A percentile compares a stretch with the other conserved stretches of the same genome.
phyloP scores from a whole-genome alignment of 225 moss, liverwort and hornwort genomes.

The Physcomitrellopsis africana region DNA sequence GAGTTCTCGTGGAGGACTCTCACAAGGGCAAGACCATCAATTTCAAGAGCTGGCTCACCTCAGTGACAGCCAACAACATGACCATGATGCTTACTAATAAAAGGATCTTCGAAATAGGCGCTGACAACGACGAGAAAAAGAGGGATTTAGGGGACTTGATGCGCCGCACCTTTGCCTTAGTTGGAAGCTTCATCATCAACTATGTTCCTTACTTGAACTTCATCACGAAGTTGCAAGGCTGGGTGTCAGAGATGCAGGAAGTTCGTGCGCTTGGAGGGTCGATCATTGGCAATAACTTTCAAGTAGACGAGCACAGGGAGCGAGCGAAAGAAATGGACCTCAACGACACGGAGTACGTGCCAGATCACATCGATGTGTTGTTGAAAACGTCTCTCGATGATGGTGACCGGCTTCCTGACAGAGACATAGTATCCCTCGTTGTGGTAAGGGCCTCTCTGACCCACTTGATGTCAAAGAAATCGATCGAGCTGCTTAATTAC shows the following conservation, averaged over 20 bases:
- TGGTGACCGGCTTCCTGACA: conserved; percentile 36
- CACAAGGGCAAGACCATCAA: conserved; percentile 12
- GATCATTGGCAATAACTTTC: conserved; percentile 40
- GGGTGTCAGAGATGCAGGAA: conserved; percentile 20
- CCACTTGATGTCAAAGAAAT: neutral
- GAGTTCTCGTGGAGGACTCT: conserved; percentile 24
- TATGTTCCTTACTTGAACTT: conserved; percentile 57
- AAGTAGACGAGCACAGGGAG: conserved; percentile 57
- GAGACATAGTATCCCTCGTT: conserved; percentile 25
- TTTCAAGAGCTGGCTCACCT: conserved; percentile 28
- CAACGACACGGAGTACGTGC: conserved; percentile 23
- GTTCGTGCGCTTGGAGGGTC: conserved; percentile 21
- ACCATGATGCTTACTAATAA: conserved; percentile 47
- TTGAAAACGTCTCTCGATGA: conserved; percentile 44
- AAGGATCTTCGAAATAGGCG: conserved; percentile 38
- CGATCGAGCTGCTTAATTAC: too few relatives aligned
- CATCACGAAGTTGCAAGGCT: conserved; percentile 40
- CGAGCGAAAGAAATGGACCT: conserved; percentile 10
- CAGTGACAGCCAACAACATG: conserved; percentile 42
- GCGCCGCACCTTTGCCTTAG: conserved; percentile 30
- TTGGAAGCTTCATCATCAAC: conserved; percentile 45
- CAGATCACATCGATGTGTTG: conserved; percentile 59
- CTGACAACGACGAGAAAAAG: conserved; percentile 34
- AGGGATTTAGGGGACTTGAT: conserved; percentile 26
- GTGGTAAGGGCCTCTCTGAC: conserved; percentile 18